Base-by-base conservation (phyloP, 139 green algal genomes). In the Chlamydomonas sphaeroides region DNA sequence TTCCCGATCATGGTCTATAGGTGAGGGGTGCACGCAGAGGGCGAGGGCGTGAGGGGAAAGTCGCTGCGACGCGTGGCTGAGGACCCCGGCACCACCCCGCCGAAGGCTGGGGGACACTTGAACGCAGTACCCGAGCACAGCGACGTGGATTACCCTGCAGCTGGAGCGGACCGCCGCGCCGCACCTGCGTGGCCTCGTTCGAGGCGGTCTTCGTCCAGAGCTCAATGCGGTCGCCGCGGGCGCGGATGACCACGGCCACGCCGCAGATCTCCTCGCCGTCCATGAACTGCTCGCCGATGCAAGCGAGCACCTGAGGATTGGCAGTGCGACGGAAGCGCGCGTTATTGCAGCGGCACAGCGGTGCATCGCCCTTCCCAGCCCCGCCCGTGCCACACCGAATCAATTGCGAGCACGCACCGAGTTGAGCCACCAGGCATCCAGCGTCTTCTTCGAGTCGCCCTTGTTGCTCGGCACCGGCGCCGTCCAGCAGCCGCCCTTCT, bases 281-380 rank as follows among this genome's bases (percentile, higher is more conserved):
- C 17, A 92, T 90, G 83, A 99, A 99, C 91, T 99, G 97, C 92
- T 99, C 97, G 32, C 97, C 97, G 38, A 99, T 98, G 88, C 96
- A 95, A n/a, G 94, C 95, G 66, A 99, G 91, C 76, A 99, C 80
- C 94, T 97, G 93, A 67, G 69, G n/a, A n/a, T n/a, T n/a, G n/a
- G n/a, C n/a, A n/a, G n/a, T n/a, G n/a, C n/a, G n/a, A n/a, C n/a
- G n/a, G n/a, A n/a, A n/a, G n/a, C n/a, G n/a, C n/a, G n/a, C n/a
- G n/a, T n/a, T n/a, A n/a, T n/a, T n/a, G n/a, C n/a, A n/a, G n/a
- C n/a, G n/a, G n/a, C n/a, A n/a, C n/a, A n/a, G n/a, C n/a, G n/a
- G 38, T 57, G 8, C 67, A 57, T 33, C 42, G 2, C 45, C 70
- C 35, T 62, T 39, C 26, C 33, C 41, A 42, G 45, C 45, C 45